Evolutionary conservation across 129 eudicot genomes (phyloP).

Genomic region (Tanacetum coccineum): DNA sequence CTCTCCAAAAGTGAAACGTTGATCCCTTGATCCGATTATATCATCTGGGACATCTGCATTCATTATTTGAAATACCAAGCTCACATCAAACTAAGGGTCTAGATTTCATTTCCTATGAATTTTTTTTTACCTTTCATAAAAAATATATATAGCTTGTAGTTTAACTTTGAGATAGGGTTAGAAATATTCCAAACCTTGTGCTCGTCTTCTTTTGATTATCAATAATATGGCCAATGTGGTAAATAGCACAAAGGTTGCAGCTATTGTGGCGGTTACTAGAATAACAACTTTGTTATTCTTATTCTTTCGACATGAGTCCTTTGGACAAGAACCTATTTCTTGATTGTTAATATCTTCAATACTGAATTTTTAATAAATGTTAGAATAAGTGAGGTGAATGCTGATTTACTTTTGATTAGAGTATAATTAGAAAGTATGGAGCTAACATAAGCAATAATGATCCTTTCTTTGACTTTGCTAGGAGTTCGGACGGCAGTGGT

Average conservation of each 20-base stretch:
- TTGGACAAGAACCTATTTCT: neutral
- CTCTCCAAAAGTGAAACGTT: no score
- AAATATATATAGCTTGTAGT: no score
- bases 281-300: neutral
- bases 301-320: neutral
- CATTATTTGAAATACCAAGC: neutral
- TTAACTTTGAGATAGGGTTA: no score
- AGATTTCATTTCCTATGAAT: no score
- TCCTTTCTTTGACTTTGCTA: slow-evolving; percentile 13
- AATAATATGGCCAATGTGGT: neutral
- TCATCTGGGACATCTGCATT: neutral
- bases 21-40: no score
- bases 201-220: neutral
- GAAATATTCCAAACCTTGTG: neutral
- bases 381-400: neutral
- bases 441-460: slow-evolving; percentile 19
- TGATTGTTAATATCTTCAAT: neutral
- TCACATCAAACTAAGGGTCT: no score
- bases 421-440: neutral
- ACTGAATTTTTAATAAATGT: neutral
- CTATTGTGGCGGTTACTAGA: neutral
- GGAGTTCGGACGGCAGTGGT: slow-evolving; percentile 20
- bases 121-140: no score
- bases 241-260: neutral
- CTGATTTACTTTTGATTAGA: neutral